Conservation (phyloP, 1,284 basidiomycete genomes). For the Bjerkandera adusta region DNA sequence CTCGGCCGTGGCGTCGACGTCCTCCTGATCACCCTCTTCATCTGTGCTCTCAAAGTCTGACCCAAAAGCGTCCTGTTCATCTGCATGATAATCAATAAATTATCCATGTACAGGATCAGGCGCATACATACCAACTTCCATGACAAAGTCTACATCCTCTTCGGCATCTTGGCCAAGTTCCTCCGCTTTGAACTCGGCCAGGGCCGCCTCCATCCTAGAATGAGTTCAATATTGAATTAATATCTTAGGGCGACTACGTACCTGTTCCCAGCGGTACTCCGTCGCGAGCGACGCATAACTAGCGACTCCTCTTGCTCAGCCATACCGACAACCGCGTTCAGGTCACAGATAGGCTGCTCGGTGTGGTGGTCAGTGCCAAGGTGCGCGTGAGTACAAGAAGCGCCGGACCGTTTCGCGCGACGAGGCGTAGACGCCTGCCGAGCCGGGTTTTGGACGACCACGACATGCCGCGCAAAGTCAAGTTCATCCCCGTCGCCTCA, state of each 20-base stretch:
- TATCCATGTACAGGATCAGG: not conserved
- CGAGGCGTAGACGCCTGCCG: not conserved
- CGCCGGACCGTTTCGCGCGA: too few relatives aligned
- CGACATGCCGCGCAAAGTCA: constrained; percentile 41
- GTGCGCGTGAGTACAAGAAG: not conserved
- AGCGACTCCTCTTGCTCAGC: constrained; percentile 45
- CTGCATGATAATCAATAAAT: constrained; percentile 32
- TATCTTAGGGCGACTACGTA: constrained; percentile 22
- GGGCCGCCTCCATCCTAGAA: constrained; percentile 66
- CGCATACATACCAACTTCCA: constrained; percentile 48
- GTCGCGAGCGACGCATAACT: constrained; percentile 54
- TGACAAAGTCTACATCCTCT: constrained; percentile 68
- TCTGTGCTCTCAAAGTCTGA: constrained; percentile 84
- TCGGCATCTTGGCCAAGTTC: constrained; percentile 57
- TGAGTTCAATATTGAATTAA: constrained; percentile 10
- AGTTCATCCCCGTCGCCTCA: constrained; percentile 49
- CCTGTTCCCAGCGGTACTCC: constrained; percentile 77
- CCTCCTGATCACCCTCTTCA: constrained; percentile 59
- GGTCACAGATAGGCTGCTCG: not conserved
- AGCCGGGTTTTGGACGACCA: constrained; percentile 3
- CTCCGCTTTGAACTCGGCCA: constrained; percentile 67
- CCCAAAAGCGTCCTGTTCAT: constrained; percentile 76
- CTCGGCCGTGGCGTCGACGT: constrained; percentile 51
- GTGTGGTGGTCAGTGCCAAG: not conserved
- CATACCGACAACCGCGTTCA: constrained; percentile 21